These are phyloP conservation scores for Scheffersomyces titani DNA, from an alignment of 1,139 yeast species.

Conservation along the genomic window DNA sequence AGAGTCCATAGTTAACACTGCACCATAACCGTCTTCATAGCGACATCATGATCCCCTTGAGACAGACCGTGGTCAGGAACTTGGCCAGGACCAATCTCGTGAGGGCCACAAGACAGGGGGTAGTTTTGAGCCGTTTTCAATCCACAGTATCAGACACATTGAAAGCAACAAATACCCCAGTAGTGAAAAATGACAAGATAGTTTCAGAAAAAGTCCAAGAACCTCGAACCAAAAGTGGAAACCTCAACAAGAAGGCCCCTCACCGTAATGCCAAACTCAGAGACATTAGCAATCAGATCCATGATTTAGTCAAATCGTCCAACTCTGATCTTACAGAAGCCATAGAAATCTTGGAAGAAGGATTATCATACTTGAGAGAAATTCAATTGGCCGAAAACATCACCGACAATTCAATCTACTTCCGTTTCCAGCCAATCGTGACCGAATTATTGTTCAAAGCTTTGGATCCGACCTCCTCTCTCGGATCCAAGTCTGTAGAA, in stretches of 20 bases:
- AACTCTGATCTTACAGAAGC: slow-evolving; percentile 28
- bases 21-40: neutral
- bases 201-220: neutral
- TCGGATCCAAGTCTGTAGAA: slow-evolving; percentile 17
- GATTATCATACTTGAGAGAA: slow-evolving; percentile 40
- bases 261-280: slow-evolving; percentile 26
- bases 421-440: slow-evolving; percentile 28
- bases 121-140: slow-evolving; percentile 14
- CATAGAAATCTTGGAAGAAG: slow-evolving; percentile 44
- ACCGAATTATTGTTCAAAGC: slow-evolving; percentile 24
- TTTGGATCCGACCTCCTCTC: slow-evolving; percentile 11
- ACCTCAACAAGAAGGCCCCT: slow-evolving; percentile 3
- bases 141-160: slow-evolving; percentile 7
- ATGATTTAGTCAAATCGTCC: slow-evolving; percentile 22
- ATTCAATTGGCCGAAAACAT: slow-evolving; percentile 37
- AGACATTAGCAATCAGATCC: slow-evolving; percentile 37
- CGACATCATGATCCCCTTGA: slow-evolving; percentile 21
- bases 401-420: slow-evolving; percentile 22
- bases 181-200: neutral
- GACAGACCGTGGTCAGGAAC: slow-evolving; percentile 20
- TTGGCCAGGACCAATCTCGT: slow-evolving; percentile 14
- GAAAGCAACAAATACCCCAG: neutral
- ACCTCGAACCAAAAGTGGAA: neutral
- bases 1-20: neutral
- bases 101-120: slow-evolving; percentile 9